Conservation (phyloP, 352 stramenopile species). For the Thalassiosira livingstoniorum region DNA sequence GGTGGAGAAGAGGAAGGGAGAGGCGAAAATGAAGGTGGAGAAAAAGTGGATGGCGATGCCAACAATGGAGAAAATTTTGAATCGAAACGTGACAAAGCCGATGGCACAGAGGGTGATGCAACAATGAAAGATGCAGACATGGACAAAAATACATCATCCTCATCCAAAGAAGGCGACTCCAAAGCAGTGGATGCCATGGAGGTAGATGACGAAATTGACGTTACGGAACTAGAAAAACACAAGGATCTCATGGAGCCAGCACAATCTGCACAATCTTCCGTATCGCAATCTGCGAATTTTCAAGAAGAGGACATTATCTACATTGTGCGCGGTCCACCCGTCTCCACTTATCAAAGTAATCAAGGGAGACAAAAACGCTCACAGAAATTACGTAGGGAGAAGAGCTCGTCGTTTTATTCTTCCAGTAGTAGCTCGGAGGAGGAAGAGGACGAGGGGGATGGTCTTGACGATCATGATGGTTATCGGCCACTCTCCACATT, state of each 20-base stretch:
- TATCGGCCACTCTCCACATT: background rate
- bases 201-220: slow-evolving; percentile 8
- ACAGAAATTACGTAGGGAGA: no score
- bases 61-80: no score
- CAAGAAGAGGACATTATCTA: slow-evolving; percentile 39
- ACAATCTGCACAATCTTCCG: background rate
- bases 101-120: no score
- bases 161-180: background rate
- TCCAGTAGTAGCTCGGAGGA: background rate
- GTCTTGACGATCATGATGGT: background rate
- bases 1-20: background rate
- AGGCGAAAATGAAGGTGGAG: background rate
- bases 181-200: slow-evolving; percentile 21
- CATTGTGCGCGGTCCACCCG: slow-evolving; percentile 29
- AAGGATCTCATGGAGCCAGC: background rate
- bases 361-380: background rate
- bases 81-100: background rate
- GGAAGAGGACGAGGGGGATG: slow-evolving; percentile 7
- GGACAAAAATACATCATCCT: background rate
- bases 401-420: background rate
- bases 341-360: background rate
- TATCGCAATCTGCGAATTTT: background rate
- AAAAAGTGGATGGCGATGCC: no score
- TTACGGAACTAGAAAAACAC: background rate
- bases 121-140: background rate